Conservation (phyloP, 2,329 filamentous ascomycete genomes). For the Dichotomopilus funicola region DNA sequence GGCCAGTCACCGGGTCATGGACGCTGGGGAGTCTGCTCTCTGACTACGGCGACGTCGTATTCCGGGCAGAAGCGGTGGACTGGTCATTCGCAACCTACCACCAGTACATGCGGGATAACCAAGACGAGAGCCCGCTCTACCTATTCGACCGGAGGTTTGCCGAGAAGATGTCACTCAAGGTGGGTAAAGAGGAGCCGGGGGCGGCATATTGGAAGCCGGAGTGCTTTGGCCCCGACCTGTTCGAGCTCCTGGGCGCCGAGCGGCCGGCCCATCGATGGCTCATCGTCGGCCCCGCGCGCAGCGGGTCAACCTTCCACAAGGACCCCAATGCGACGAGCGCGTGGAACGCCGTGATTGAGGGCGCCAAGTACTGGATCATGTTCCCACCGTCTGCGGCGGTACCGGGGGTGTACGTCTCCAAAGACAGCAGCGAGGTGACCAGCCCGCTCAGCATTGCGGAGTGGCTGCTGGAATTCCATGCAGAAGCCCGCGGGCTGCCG, state of each 20-base stretch:
- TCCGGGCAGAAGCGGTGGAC: slow-evolving; percentile 88
- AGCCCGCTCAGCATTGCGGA: slow-evolving; percentile 94
- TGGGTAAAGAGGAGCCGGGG: slow-evolving; percentile 43
- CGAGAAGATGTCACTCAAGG: slow-evolving; percentile 70
- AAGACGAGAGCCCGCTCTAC: slow-evolving; percentile 85
- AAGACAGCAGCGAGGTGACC: slow-evolving; percentile 88
- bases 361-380: slow-evolving; percentile 98
- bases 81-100: slow-evolving; percentile 80
- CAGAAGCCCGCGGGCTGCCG: slow-evolving; percentile 65
- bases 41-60: slow-evolving; percentile 60
- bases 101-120: slow-evolving; percentile 71
- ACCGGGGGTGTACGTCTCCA: slow-evolving; percentile 83
- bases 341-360: slow-evolving; percentile 89
- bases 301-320: slow-evolving; percentile 93
- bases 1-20: slow-evolving; percentile 75
- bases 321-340: slow-evolving; percentile 67
- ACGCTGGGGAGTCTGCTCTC: slow-evolving; percentile 58
- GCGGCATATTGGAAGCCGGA: slow-evolving; percentile 69
- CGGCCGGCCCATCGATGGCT: slow-evolving; percentile 88
- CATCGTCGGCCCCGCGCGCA: slow-evolving; percentile 79
- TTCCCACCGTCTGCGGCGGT: slow-evolving; percentile 75
- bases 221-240: slow-evolving; percentile 83
- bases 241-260: slow-evolving; percentile 68
- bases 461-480: slow-evolving; percentile 87
- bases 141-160: slow-evolving; percentile 85